phyloP scores from a whole-genome alignment of 345 rosid species.

The Salix viminalis region DNA sequence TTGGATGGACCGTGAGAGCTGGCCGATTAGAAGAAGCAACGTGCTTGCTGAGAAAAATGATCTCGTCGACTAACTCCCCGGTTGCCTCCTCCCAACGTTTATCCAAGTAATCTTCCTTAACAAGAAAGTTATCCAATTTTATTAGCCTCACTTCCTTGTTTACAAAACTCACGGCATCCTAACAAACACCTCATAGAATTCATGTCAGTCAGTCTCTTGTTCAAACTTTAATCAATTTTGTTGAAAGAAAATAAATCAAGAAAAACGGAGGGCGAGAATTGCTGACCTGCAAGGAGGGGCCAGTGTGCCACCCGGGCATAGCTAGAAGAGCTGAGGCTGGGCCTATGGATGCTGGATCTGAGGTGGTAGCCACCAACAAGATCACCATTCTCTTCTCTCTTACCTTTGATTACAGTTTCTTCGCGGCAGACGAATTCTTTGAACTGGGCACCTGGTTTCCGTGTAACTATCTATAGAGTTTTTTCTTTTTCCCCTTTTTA shows the following conservation, averaged over 20 bases:
- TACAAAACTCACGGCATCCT: slow-evolving; percentile 32
- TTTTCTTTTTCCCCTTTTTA: no score
- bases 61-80: slow-evolving; percentile 72
- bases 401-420: neutral
- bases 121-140: slow-evolving; percentile 58
- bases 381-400: neutral
- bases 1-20: slow-evolving; percentile 84
- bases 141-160: slow-evolving; percentile 58
- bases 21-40: slow-evolving; percentile 91
- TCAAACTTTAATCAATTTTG: neutral
- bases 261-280: neutral
- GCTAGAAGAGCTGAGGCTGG: slow-evolving; percentile 1
- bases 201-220: neutral
- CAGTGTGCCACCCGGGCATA: neutral
- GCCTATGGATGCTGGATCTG: neutral
- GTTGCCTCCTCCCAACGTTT: slow-evolving; percentile 78
- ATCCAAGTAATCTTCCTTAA: slow-evolving; percentile 76
- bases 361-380: neutral
- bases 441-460: neutral
- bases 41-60: slow-evolving; percentile 87
- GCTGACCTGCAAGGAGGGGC: neutral
- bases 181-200: neutral
- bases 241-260: neutral
- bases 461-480: neutral
- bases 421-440: neutral